Percentiles rank a stretch among this genome's conserved stretches.
phyloP scores from a whole-genome alignment of 331 rosid species.

The Spiraea crenata region DNA sequence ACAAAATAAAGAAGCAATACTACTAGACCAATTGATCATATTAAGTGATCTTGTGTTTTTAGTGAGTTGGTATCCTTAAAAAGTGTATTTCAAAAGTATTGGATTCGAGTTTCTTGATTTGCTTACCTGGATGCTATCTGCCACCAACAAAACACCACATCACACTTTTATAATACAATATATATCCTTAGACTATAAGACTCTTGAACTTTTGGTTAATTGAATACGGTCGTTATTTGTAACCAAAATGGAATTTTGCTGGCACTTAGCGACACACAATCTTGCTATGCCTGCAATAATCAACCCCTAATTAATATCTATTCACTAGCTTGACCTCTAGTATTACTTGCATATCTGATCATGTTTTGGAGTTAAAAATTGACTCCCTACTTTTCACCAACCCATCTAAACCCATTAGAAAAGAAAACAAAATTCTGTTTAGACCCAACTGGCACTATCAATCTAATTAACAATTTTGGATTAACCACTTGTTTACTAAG shows the following conservation, averaged over 20 bases:
- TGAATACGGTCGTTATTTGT: not conserved
- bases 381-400: constrained; percentile 17
- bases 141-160: constrained; percentile 16
- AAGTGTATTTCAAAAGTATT: not conserved
- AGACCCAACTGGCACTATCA: constrained; percentile 52
- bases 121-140: constrained; percentile 5
- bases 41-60: no score
- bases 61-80: not conserved
- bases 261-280: not conserved
- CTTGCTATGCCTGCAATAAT: no score
- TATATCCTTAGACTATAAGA: not conserved
- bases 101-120: not conserved
- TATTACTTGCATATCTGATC: not conserved
- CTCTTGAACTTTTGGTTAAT: not conserved
- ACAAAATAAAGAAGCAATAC: no score
- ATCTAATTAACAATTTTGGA: not conserved
- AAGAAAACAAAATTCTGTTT: constrained; percentile 10
- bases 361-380: not conserved
- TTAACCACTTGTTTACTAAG: not conserved
- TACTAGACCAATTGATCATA: no score
- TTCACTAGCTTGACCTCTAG: not conserved
- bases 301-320: no score
- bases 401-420: constrained; percentile 39
- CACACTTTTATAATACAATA: not conserved
- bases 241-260: not conserved